Percentiles rank a stretch among this genome's conserved stretches.
These are phyloP conservation scores for Phoma sp. DNA, from an alignment of 2,329 filamentous ascomycete species.

Conservation along the genomic window DNA sequence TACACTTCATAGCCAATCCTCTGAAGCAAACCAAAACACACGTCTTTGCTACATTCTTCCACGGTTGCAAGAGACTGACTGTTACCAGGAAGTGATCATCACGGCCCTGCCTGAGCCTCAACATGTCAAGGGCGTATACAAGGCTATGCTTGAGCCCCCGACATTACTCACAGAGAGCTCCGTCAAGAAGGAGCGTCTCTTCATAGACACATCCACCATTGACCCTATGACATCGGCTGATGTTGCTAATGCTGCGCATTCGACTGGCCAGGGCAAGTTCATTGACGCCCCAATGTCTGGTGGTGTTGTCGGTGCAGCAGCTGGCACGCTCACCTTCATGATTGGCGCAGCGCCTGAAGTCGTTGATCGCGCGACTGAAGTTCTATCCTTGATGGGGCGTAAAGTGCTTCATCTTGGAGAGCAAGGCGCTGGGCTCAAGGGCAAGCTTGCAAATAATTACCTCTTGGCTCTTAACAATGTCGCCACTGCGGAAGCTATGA, in stretches of 20 bases:
- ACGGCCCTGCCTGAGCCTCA: constrained; percentile 88
- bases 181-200: constrained; percentile 69
- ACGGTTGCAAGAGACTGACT: constrained; percentile 23
- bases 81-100: constrained; percentile 76
- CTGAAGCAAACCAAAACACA: constrained; percentile 55
- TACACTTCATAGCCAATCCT: constrained; percentile 74
- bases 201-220: constrained; percentile 97
- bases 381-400: constrained; percentile 83
- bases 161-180: constrained; percentile 57
- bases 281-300: constrained; percentile 97
- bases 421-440: constrained; percentile 84
- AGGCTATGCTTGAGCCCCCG: constrained; percentile 70
- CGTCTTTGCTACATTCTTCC: constrained; percentile 9
- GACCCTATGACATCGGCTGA: constrained; percentile 83
- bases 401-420: constrained; percentile 84
- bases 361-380: constrained; percentile 68
- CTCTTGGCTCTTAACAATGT: constrained; percentile 92
- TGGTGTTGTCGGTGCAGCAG: constrained; percentile 87
- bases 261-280: constrained; percentile 73
- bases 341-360: constrained; percentile 71
- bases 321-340: constrained; percentile 95
- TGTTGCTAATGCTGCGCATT: constrained; percentile 73
- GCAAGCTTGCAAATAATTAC: constrained; percentile 97
- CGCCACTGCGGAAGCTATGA: constrained; percentile 70
- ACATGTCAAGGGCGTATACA: constrained; percentile 84